Evolutionary conservation across 1,284 basidiomycete species (phyloP).

Genomic region (Pyrrhoderma noxium): DNA sequence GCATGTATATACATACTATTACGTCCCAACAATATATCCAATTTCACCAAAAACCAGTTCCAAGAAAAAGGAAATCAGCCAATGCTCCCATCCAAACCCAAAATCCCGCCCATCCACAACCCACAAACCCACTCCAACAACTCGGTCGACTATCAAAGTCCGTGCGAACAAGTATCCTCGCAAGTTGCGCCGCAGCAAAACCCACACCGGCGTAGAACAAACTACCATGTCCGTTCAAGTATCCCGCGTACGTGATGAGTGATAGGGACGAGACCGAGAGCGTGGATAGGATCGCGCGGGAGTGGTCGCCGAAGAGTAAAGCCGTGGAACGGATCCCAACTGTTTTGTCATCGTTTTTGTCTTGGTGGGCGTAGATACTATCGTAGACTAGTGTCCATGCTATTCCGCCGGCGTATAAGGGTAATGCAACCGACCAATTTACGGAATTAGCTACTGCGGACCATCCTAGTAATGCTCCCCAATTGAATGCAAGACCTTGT

Average conservation of each 20-base stretch:
- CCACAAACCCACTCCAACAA: constrained; percentile 89
- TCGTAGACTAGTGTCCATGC: constrained; percentile 97
- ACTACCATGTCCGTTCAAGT: constrained; percentile 67
- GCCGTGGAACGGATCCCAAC: constrained; percentile 94
- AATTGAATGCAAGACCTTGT: constrained; percentile 90
- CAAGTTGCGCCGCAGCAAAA: constrained; percentile 72
- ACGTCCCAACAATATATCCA: no score
- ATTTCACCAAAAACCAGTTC: constrained; percentile 14
- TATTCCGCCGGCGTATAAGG: constrained; percentile 85
- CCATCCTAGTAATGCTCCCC: constrained; percentile 96
- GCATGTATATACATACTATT: no score
- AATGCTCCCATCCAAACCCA: constrained; percentile 83
- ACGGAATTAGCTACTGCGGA: constrained; percentile 83
- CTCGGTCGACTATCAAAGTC: constrained; percentile 76
- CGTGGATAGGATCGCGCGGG: constrained; percentile 69
- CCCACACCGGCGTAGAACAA: constrained; percentile 78
- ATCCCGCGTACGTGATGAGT: constrained; percentile 72
- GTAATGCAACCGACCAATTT: constrained; percentile 79
- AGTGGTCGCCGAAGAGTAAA: constrained; percentile 75
- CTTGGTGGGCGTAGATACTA: constrained; percentile 98
- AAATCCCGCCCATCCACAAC: constrained; percentile 85
- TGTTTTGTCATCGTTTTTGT: constrained; percentile 86
- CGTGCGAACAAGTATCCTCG: constrained; percentile 71
- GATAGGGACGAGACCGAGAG: constrained; percentile 75
- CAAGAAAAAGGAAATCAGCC: constrained; percentile 49